These are phyloP conservation scores for Globisporangium paroecandrum DNA, from an alignment of 352 stramenopile species.

Conservation along the genomic window DNA sequence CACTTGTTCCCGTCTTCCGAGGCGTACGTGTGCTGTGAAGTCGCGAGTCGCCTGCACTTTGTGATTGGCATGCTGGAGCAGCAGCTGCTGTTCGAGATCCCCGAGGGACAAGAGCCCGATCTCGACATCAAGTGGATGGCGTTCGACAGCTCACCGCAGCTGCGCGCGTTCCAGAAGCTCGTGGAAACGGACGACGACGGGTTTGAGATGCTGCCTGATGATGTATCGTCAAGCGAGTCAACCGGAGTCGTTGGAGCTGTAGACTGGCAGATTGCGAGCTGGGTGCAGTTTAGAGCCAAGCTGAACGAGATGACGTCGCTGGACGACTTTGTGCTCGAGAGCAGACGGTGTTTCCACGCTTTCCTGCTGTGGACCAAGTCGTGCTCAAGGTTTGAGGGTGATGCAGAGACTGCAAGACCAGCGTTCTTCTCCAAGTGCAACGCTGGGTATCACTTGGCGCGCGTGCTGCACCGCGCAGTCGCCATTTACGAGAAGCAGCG, in stretches of 20 bases:
- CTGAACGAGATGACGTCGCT: conserved; percentile 42
- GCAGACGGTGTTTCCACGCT: conserved; percentile 40
- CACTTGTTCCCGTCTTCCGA: conserved; percentile 46
- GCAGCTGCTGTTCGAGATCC: conserved; percentile 33
- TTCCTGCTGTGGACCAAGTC: conserved; percentile 42
- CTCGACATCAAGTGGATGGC: conserved; percentile 48
- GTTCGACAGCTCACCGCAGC: conserved; percentile 27
- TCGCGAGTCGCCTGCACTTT: conserved; percentile 50
- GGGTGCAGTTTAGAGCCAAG: conserved; percentile 43
- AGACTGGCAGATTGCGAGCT: conserved; percentile 48
- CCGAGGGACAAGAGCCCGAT: conserved; percentile 33
- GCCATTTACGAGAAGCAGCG: conserved; percentile 72
- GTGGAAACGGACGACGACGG: conserved; percentile 22
- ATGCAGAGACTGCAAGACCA: conserved; percentile 18
- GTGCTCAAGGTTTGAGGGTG: neutral
- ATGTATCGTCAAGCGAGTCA: neutral
- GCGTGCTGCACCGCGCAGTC: conserved; percentile 54
- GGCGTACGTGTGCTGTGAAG: conserved; percentile 66
- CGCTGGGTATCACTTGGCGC: conserved; percentile 63
- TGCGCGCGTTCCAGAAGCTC: conserved; percentile 55
- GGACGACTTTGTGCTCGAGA: conserved; percentile 59
- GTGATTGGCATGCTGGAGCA: conserved; percentile 47
- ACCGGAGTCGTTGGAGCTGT: neutral
- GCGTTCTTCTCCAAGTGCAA: conserved; percentile 66
- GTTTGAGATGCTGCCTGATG: conserved; percentile 13